Base-by-base conservation (phyloP, 1,284 basidiomycete species). In the Salmacisia buchloeana region DNA sequence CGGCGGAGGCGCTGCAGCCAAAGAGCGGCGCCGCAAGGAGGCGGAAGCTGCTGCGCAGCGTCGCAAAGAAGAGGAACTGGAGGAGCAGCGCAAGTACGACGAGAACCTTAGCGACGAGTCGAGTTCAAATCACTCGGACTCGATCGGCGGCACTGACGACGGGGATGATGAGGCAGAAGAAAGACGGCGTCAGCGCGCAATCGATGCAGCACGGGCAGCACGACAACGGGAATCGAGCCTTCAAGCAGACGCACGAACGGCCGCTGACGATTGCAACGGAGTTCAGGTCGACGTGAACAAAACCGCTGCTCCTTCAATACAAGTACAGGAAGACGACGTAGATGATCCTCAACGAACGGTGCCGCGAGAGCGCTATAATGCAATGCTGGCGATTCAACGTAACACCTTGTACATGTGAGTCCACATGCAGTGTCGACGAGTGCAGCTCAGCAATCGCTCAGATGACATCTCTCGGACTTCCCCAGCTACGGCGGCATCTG, bases 351-450 rank as follows among this genome's bases (percentile, higher is more conserved):
- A 83, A 36, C 82, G 85, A 65, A 88, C 88, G 0, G 81, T 84
- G 0, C 93, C 93, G 0, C 82, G 89, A 9, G 85, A 87, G 1
- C 84, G 92, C n/a, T 96, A 94, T 81, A 96, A 96, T 71, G 85
- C 90, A 2, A 94, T 96, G 91, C 83, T 94, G 9, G 88, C 91
- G 0, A 87, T 94, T 2, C 83, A 92, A 58, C 85, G 88, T 35
- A 94, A 94, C 78, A 92, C 88, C 0, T 81, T 94, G 0, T 94
- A 90, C 79, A 13, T 59, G 46, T 52, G 46, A 52, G 46, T 31
- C 13, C 12, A n/a, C n/a, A n/a, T n/a, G 9, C 23, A 29, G 9
- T 10, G 34, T n/a, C 23, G 56, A 12, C 56, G 56, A 25, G 13
- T 1, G 10, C 52, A 9, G 52, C 10, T 9, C 52, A 12, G 6